phyloP scores from a whole-genome alignment of 1,284 basidiomycete species.

The Rhizoctonia solani region DNA sequence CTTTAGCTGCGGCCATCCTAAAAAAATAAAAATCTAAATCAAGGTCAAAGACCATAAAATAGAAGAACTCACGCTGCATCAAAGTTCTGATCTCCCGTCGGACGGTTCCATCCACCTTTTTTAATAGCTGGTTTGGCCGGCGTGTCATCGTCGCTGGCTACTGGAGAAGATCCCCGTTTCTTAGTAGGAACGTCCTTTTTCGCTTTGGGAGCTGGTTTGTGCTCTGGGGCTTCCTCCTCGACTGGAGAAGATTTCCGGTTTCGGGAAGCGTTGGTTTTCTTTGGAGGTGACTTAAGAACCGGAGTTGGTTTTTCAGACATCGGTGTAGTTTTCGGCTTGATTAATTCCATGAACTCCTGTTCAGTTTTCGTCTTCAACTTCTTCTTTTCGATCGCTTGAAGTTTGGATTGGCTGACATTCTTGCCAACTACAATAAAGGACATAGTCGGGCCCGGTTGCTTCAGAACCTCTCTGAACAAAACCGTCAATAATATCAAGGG shows the following conservation, averaged over 20 bases:
- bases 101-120: slow-evolving; percentile 38
- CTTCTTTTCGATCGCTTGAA: slow-evolving; percentile 30
- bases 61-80: slow-evolving; percentile 43
- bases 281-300: slow-evolving; percentile 37
- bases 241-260: slow-evolving; percentile 37
- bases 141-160: slow-evolving; percentile 22
- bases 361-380: slow-evolving; percentile 30
- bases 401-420: slow-evolving; percentile 40
- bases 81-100: slow-evolving; percentile 44
- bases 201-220: slow-evolving; percentile 37
- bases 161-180: slow-evolving; percentile 30
- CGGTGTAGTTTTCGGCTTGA: slow-evolving; percentile 39
- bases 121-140: slow-evolving; percentile 38
- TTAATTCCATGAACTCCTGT: slow-evolving; percentile 34
- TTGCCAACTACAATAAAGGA: slow-evolving; percentile 39
- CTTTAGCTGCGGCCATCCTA: slow-evolving; percentile 54
- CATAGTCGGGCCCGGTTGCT: slow-evolving; percentile 39
- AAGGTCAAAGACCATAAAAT: not conserved
- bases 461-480: slow-evolving; percentile 4
- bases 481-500: not conserved
- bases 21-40: not conserved
- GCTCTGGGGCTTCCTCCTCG: slow-evolving; percentile 35
- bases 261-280: slow-evolving; percentile 40
- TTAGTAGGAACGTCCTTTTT: slow-evolving; percentile 37
- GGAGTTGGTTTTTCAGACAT: slow-evolving; percentile 30